phyloP scores from a whole-genome alignment of 768 basidiomycete species.

The Tylopilus sp. region DNA sequence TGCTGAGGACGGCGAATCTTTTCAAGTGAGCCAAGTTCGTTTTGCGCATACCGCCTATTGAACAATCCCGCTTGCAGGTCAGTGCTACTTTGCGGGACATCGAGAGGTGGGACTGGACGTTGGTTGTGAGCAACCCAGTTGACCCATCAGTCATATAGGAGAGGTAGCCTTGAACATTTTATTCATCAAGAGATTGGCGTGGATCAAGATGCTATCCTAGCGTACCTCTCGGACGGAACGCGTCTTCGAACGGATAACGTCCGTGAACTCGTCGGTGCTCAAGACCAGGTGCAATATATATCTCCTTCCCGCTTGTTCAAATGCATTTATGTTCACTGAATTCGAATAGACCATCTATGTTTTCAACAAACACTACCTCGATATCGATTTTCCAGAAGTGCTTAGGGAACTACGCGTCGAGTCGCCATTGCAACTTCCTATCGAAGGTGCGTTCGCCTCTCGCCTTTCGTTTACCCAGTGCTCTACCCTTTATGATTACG shows the following conservation, averaged over 20 bases:
- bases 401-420: slow-evolving; percentile 59
- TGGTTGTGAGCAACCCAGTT: slow-evolving; percentile 1
- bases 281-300: slow-evolving; percentile 61
- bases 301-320: background rate
- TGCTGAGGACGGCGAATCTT: slow-evolving; percentile 61
- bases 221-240: slow-evolving; percentile 77
- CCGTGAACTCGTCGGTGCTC: slow-evolving; percentile 69
- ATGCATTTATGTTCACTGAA: slow-evolving; percentile 12
- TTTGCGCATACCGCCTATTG: background rate
- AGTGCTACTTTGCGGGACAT: slow-evolving; percentile 72
- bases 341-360: slow-evolving; percentile 63
- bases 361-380: slow-evolving; percentile 80
- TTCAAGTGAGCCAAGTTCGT: slow-evolving; percentile 42
- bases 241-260: slow-evolving; percentile 69
- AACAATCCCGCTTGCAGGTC: slow-evolving; percentile 30
- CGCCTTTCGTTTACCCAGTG: background rate
- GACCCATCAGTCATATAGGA: slow-evolving; percentile 42
- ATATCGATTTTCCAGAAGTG: slow-evolving; percentile 63
- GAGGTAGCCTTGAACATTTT: slow-evolving; percentile 66
- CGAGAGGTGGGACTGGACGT: slow-evolving; percentile 50
- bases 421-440: slow-evolving; percentile 61
- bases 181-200: slow-evolving; percentile 70
- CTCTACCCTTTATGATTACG: background rate
- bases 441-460: slow-evolving; percentile 52
- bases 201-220: slow-evolving; percentile 64